phyloP scores from a whole-genome alignment of 768 basidiomycete genomes.

The Paxillus ammoniavirescens region DNA sequence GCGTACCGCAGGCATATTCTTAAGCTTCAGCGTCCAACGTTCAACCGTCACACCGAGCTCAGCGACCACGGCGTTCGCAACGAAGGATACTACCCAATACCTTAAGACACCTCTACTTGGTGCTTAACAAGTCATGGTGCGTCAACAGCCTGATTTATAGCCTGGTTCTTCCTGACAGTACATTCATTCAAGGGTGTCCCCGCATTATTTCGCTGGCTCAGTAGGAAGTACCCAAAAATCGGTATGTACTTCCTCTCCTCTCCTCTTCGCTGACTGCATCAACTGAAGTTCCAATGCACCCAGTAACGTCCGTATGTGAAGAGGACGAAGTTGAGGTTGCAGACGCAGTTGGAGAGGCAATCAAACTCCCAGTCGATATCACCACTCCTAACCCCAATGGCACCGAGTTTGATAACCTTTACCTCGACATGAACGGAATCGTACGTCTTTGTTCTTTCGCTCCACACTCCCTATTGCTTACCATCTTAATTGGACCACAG shows the following conservation, averaged over 20 bases:
- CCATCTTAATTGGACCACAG: conserved; percentile 34
- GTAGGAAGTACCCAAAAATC: conserved; percentile 98
- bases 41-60: neutral
- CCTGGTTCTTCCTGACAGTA: neutral
- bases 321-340: conserved; percentile 75
- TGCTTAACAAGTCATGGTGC: conserved; percentile 18
- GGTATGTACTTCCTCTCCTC: conserved; percentile 44
- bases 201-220: conserved; percentile 97
- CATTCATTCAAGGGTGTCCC: conserved; percentile 80
- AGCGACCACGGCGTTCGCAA: neutral
- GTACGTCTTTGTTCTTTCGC: conserved; percentile 41
- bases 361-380: conserved; percentile 79
- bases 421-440: conserved; percentile 99
- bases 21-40: neutral
- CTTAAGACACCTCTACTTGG: neutral
- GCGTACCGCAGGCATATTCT: too few relatives aligned
- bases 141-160: neutral
- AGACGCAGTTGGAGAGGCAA: conserved; percentile 62
- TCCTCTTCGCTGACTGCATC: neutral
- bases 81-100: neutral
- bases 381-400: conserved; percentile 89
- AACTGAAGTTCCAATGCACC: neutral
- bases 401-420: conserved; percentile 92
- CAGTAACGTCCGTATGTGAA: conserved; percentile 79
- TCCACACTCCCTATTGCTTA: neutral